A percentile compares a stretch with the other conserved stretches of the same genome.
phyloP scores from a whole-genome alignment of 2,329 filamentous ascomycete species.

The Pestalotiopsis sp. region DNA sequence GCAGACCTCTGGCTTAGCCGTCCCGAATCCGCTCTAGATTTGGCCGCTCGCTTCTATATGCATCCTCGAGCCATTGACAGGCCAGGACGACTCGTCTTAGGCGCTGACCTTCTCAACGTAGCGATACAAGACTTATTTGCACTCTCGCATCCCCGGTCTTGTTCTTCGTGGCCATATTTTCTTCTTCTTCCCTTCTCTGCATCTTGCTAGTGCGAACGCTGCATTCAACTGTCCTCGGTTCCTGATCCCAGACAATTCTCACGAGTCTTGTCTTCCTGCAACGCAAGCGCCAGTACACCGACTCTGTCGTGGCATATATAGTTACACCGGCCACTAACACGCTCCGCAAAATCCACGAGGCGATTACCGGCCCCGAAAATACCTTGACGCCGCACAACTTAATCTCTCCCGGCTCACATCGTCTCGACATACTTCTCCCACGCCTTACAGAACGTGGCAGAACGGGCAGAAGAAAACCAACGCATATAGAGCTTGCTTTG shows the following conservation, averaged over 20 bases:
- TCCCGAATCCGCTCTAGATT: slow-evolving; percentile 48
- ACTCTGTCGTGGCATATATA: slow-evolving; percentile 26
- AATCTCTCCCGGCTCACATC: slow-evolving; percentile 7
- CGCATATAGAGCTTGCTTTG: slow-evolving; percentile 2
- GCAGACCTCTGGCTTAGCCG: slow-evolving; percentile 42
- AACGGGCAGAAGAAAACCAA: not conserved
- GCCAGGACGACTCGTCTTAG: slow-evolving; percentile 42
- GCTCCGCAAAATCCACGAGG: slow-evolving; percentile 32
- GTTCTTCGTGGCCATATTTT: slow-evolving; percentile 23
- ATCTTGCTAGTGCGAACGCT: slow-evolving; percentile 29
- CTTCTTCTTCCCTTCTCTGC: slow-evolving; percentile 32
- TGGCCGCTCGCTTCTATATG: slow-evolving; percentile 42
- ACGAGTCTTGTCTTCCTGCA: slow-evolving; percentile 29
- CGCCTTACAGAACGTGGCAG: slow-evolving; percentile 2
- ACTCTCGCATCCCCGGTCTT: slow-evolving; percentile 34
- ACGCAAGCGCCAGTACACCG: slow-evolving; percentile 31
- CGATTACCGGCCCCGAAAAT: slow-evolving; percentile 27
- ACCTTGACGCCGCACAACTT: slow-evolving; percentile 28
- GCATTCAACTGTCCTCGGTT: slow-evolving; percentile 25
- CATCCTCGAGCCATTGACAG: slow-evolving; percentile 45
- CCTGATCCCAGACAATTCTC: slow-evolving; percentile 20
- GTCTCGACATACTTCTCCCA: slow-evolving; percentile 12
- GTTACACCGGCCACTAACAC: slow-evolving; percentile 31
- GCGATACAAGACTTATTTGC: slow-evolving; percentile 40
- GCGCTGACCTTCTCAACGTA: slow-evolving; percentile 41